Evolutionary conservation across 106 monocot genomes (phyloP), one percentile per base, ranked within the genome.

Genomic region (Dendrobium nobile): DNA sequence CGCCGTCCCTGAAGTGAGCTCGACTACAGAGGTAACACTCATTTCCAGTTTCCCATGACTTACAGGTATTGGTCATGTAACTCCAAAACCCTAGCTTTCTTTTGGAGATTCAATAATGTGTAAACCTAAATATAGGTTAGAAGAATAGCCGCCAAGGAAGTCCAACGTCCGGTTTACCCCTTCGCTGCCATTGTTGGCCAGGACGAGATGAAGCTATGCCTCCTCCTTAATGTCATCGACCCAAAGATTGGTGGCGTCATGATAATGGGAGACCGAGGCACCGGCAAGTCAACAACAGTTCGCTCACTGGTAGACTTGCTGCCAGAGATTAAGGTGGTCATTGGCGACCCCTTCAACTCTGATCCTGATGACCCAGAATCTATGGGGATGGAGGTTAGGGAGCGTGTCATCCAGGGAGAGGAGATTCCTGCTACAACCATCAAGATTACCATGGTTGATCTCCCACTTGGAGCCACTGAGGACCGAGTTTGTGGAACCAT

Each of bases 201-300:
- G 79, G 99, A 99, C 11, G 99, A 99, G 93, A 99, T 99, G 99
- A 99, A 99, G 72, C 82, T 99, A 7, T 99, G 99, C 83, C 91
- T 99, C 11, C 84, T 99, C 7, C 91, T 99, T 37, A 99, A 99
- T 55, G 99, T 99, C 64, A 95, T 99, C 78, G 99, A 99, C 82
- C 99, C 99, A 31, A 99, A 99, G 85, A 99, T 99, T 47, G 95
- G 99, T 40, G 99, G 99, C 8, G 99, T 99, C 40, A 99, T 99
- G 99, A 99, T 99, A 81, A 99, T 99, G 99, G 99, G 99, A 41
- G 99, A 99, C 80, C 85, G 99, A n/a, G 99, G 99, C 48, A 99
- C 99, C 2, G 99, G 99, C 19, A 99, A 99, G 77, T 99, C 99
- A 47, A 99, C 99, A 19, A 82, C 99, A 4, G 99, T 99, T 41